Base-by-base conservation (phyloP, 2,329 filamentous ascomycete genomes). In the Cladosporium sp. region DNA sequence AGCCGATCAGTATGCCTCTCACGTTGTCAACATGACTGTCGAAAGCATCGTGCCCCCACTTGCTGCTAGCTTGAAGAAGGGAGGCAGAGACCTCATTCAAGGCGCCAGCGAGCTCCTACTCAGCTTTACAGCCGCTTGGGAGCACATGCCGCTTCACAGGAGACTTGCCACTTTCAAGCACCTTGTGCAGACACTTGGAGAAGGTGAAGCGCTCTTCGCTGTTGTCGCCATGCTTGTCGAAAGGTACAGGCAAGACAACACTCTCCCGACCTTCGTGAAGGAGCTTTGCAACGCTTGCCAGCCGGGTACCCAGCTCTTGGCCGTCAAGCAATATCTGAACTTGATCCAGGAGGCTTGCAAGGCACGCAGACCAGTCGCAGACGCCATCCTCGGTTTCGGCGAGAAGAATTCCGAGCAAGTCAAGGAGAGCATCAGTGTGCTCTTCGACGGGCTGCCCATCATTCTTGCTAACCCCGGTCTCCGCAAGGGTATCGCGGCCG, bases 71-170 rank as follows among this genome's bases (percentile, higher is more conserved):
- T 82, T 99, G 60, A 86, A 89, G 56, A 88, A 89, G 69, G 81
- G 84, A 64, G 89, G 90, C 67, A 88, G 90, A 66, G 87, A 91
- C 64, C 81, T 90, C 37, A 84, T 96, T 20, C 87, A 87, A 36
- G 91, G 92, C 45, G 90, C 92, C 7, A 89, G 92, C 1, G 92
- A 96, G 67, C 84, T 99, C 50, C 81, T 99, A n/a, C 82, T 95
- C 42, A 97, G 92, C 77, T 99, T 99, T 71, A 93, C 92, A 17
- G 92, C 92, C 7, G 94, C 95, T 0, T 99, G 95, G 73, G 92
- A 97, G 72, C 94, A 99, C 71, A 92, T 99, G 63, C 94, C 94
- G 5, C 83, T 88, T 8, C 92, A 97, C 73, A 84, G 94, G 59
- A 86, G 92, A 64, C 84, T 90, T 30, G 86, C 87, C 40, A 79